Conservation (phyloP, 345 rosid genomes). For the Syzygium oleosum region DNA sequence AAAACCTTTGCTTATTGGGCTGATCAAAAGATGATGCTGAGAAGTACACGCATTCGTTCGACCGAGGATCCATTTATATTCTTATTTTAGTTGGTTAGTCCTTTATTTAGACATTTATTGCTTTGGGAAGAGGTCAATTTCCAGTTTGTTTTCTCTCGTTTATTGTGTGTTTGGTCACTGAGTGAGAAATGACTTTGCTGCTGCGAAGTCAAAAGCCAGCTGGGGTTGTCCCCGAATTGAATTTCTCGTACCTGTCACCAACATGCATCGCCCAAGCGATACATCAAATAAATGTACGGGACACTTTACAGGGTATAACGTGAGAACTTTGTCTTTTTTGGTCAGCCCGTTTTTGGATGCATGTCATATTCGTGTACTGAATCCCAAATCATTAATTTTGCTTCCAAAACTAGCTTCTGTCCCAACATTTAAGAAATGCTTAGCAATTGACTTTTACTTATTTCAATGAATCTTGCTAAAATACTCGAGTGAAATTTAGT, state of each 20-base stretch:
- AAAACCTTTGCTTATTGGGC: background rate
- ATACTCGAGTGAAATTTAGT: background rate
- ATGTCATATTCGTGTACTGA: background rate
- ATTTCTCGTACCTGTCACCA: background rate
- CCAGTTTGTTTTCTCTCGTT: background rate
- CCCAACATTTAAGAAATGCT: background rate
- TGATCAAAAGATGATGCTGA: background rate
- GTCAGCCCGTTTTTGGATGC: background rate
- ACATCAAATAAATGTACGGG: background rate
- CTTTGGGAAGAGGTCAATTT: background rate
- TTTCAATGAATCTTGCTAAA: background rate
- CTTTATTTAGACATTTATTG: background rate
- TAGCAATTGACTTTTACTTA: background rate
- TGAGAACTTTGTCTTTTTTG: background rate
- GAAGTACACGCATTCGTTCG: background rate
- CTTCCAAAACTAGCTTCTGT: background rate
- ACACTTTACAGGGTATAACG: background rate
- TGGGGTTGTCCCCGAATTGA: background rate
- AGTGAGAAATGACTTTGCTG: background rate
- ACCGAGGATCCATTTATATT: background rate
- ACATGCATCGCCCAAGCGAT: background rate
- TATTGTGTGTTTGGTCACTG: background rate
- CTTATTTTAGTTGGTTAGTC: background rate
- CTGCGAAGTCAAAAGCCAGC: background rate
- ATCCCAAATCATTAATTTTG: background rate